A percentile compares a stretch with the other conserved stretches of the same genome.
phyloP scores from a whole-genome alignment of 768 basidiomycete species.

The Russula vinacea region DNA sequence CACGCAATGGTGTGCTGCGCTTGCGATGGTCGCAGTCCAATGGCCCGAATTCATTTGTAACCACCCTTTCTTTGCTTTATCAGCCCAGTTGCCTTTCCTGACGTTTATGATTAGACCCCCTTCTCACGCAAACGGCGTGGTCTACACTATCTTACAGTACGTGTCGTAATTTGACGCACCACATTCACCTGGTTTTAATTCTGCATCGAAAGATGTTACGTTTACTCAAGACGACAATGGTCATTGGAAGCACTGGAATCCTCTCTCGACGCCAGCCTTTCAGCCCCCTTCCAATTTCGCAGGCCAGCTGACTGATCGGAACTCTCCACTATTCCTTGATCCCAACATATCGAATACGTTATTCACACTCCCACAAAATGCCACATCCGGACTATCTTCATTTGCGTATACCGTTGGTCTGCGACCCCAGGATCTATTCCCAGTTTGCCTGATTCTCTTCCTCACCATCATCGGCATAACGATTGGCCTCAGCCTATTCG shows the following conservation, averaged over 20 bases:
- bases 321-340: slow-evolving; percentile 78
- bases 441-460: slow-evolving; percentile 79
- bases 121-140: slow-evolving; percentile 87
- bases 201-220: slow-evolving; percentile 59
- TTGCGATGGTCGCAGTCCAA: slow-evolving; percentile 91
- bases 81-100: slow-evolving; percentile 6
- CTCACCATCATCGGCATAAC: slow-evolving; percentile 71
- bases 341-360: slow-evolving; percentile 63
- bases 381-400: slow-evolving; percentile 68
- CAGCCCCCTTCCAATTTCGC: slow-evolving; percentile 67
- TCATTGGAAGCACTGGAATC: slow-evolving; percentile 59
- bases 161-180: slow-evolving; percentile 29
- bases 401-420: slow-evolving; percentile 86
- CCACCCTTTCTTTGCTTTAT: slow-evolving; percentile 35
- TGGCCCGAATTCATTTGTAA: slow-evolving; percentile 92
- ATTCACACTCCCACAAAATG: slow-evolving; percentile 62
- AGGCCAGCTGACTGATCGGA: slow-evolving; percentile 65
- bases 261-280: slow-evolving; percentile 54
- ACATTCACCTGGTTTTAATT: neutral
- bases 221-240: slow-evolving; percentile 49
- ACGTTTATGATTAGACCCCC: slow-evolving; percentile 59
- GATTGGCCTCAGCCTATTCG: slow-evolving; percentile 61
- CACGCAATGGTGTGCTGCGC: slow-evolving; percentile 85
- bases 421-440: slow-evolving; percentile 76
- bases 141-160: slow-evolving; percentile 73